Evolutionary conservation across 805 yeast species (phyloP).

Genomic region (Starmerella floricola): DNA sequence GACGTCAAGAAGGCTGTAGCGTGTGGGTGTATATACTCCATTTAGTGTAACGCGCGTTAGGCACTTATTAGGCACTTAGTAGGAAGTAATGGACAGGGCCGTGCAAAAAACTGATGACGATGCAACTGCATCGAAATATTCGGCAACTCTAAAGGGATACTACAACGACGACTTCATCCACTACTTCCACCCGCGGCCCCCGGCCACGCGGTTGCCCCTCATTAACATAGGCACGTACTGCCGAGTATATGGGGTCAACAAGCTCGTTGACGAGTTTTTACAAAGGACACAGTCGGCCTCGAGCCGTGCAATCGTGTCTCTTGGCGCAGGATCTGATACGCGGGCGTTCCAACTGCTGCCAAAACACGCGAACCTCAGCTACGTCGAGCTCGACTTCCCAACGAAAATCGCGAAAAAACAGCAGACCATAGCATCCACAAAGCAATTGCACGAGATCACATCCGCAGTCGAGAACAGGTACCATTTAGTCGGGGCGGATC

Average conservation of each 20-base stretch:
- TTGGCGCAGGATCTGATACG: slow-evolving; percentile 80
- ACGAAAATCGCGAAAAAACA: slow-evolving; percentile 42
- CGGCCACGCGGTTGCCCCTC: slow-evolving; percentile 39
- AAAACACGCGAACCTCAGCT: slow-evolving; percentile 28
- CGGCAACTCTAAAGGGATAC: slow-evolving; percentile 38
- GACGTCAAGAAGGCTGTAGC: too few relatives aligned
- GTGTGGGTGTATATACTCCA: too few relatives aligned
- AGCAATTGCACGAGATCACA: slow-evolving; percentile 27
- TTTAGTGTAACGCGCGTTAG: too few relatives aligned
- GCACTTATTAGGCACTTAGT: too few relatives aligned
- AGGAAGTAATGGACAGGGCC: slow-evolving; percentile 26
- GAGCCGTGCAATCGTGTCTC: slow-evolving; percentile 41
- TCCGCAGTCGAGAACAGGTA: slow-evolving; percentile 28
- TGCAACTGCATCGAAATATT: slow-evolving; percentile 42
- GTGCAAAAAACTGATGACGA: slow-evolving; percentile 50
- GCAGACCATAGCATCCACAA: slow-evolving; percentile 33
- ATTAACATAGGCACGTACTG: slow-evolving; percentile 53
- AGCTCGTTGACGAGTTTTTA: slow-evolving; percentile 33
- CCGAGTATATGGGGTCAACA: slow-evolving; percentile 37
- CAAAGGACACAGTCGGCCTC: slow-evolving; percentile 16
- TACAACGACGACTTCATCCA: slow-evolving; percentile 33
- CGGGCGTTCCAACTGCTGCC: slow-evolving; percentile 43
- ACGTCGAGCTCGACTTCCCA: slow-evolving; percentile 56
- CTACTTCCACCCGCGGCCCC: slow-evolving; percentile 8
- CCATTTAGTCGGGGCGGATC: slow-evolving; percentile 44